phyloP scores from a whole-genome alignment of 2,329 filamentous ascomycete species.

The Phaeosphaeria sp. region DNA sequence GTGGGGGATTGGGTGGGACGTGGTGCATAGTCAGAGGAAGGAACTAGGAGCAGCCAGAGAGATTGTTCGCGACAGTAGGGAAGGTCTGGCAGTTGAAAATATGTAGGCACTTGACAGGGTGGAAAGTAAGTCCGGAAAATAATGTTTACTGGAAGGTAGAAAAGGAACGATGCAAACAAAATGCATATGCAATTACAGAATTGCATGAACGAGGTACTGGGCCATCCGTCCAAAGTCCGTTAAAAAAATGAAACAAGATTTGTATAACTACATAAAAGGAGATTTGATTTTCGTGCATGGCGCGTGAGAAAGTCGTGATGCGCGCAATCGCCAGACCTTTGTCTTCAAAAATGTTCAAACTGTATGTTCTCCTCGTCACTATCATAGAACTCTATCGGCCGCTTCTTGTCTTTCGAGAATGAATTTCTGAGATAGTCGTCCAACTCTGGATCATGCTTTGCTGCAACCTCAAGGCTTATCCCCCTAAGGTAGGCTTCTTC shows the following conservation, averaged over 20 bases:
- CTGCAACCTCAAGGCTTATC: background rate
- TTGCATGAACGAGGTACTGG: too few relatives aligned
- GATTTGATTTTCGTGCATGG: too few relatives aligned
- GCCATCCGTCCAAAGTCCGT: too few relatives aligned
- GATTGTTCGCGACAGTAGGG: background rate
- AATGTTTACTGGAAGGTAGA: too few relatives aligned
- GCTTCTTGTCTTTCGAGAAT: background rate
- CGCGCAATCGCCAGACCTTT: too few relatives aligned
- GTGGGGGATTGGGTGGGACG: slow-evolving; percentile 13
- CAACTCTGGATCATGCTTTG: background rate
- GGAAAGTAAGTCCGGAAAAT: too few relatives aligned
- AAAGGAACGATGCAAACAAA: too few relatives aligned
- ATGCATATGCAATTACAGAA: too few relatives aligned
- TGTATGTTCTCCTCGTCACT: background rate
- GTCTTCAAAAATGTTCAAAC: background rate
- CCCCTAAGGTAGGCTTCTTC: background rate
- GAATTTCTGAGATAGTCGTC: background rate
- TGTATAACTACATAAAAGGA: too few relatives aligned
- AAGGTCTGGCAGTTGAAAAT: background rate
- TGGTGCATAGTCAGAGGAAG: background rate
- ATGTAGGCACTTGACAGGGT: too few relatives aligned
- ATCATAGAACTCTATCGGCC: background rate
- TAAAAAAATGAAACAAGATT: too few relatives aligned
- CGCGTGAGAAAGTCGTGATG: too few relatives aligned
- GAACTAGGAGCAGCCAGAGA: background rate